phyloP scores from a whole-genome alignment of 164 flowering plant genomes.

The Protea cynaroides region DNA sequence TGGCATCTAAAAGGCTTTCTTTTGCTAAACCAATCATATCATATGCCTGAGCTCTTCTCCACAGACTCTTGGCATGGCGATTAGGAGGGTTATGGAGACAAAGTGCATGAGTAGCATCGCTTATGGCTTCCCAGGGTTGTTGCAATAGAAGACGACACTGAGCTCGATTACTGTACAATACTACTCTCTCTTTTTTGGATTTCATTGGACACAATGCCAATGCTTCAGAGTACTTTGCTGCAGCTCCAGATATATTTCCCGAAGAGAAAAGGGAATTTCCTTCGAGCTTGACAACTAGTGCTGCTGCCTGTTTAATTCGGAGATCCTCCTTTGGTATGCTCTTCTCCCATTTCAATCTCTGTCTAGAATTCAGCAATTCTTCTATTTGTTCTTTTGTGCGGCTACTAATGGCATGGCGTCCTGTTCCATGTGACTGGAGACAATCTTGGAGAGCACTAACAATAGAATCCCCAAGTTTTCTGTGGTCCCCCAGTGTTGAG shows the following conservation, averaged over 20 bases:
- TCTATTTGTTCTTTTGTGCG: conserved; percentile 65
- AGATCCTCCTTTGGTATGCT: conserved; percentile 96
- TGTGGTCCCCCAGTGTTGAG: conserved; percentile 81
- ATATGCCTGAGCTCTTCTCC: conserved; percentile 99
- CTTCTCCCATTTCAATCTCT: conserved; percentile 89
- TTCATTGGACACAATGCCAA: conserved; percentile 81
- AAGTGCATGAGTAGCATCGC: conserved; percentile 95
- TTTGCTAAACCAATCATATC: conserved; percentile 96
- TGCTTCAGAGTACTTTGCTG: conserved; percentile 92
- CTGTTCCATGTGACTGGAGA: conserved; percentile 57
- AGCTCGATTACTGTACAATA: conserved; percentile 88
- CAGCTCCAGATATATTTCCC: conserved; percentile 90
- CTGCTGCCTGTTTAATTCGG: conserved; percentile 95
- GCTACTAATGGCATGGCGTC: conserved; percentile 45
- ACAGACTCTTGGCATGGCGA: conserved; percentile 94
- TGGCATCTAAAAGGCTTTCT: conserved; percentile 96
- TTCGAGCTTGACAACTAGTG: conserved; percentile 93
- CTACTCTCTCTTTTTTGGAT: conserved; percentile 88
- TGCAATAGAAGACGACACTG: conserved; percentile 92
- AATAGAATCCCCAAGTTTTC: conserved; percentile 88
- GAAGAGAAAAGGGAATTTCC: conserved; percentile 97
- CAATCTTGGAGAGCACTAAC: conserved; percentile 78
- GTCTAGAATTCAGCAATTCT: conserved; percentile 58
- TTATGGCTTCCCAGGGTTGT: conserved; percentile 86
- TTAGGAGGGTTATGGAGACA: conserved; percentile 86